phyloP scores from a whole-genome alignment of 2,329 filamentous ascomycete genomes.

The Knufia fluminis region DNA sequence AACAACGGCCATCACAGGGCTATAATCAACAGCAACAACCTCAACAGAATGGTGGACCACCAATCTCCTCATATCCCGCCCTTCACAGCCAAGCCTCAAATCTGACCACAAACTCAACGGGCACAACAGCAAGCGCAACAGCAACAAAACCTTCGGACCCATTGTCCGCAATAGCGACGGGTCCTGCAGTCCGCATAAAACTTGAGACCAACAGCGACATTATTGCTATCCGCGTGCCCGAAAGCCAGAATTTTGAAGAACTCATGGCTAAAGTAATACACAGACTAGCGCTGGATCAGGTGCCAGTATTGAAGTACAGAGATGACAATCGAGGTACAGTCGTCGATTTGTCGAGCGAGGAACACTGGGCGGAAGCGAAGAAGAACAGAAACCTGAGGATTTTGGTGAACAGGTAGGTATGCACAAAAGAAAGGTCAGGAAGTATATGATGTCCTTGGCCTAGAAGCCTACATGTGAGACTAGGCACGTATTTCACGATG shows the following conservation, averaged over 20 bases:
- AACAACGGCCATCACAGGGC: constrained; percentile 21
- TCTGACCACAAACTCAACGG: constrained; percentile 36
- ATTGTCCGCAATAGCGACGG: constrained; percentile 27
- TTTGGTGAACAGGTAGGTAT: too few relatives aligned
- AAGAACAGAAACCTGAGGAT: too few relatives aligned
- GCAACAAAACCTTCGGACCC: constrained; percentile 11
- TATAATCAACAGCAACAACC: constrained; percentile 29
- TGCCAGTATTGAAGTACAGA: too few relatives aligned
- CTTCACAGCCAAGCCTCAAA: constrained; percentile 43
- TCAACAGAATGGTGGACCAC: neutral
- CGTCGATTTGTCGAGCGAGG: too few relatives aligned
- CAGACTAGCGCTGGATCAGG: too few relatives aligned
- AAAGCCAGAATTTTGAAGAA: constrained; percentile 66
- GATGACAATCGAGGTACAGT: too few relatives aligned
- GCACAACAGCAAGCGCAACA: constrained; percentile 25
- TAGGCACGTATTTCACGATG: too few relatives aligned
- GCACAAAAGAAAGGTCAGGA: too few relatives aligned
- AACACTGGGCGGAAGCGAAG: too few relatives aligned
- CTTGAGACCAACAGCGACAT: constrained; percentile 87
- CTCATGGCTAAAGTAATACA: constrained; percentile 82
- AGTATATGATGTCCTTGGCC: too few relatives aligned
- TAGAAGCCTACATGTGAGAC: too few relatives aligned
- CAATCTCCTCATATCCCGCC: constrained; percentile 25
- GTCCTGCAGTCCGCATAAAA: constrained; percentile 75
- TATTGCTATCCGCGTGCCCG: constrained; percentile 80